Percentiles rank a stretch among this genome's conserved stretches.
Conservation (phyloP, 2,329 filamentous ascomycete genomes). For the Emergomyces africanus region DNA sequence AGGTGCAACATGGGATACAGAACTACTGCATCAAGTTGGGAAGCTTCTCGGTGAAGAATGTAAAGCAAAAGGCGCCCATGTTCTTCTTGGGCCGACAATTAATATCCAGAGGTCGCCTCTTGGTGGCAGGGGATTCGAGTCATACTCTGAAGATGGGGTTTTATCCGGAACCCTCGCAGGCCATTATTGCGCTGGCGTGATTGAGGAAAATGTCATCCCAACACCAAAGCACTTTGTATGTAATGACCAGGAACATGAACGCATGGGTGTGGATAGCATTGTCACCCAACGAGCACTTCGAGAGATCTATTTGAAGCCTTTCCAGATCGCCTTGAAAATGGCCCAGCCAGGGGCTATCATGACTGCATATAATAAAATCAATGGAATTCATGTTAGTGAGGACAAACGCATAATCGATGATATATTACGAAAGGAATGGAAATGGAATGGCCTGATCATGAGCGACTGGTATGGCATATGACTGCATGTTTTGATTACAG, state of each 20-base stretch:
- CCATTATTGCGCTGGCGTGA: constrained; percentile 58
- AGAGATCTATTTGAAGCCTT: constrained; percentile 52
- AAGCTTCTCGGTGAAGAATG: constrained; percentile 58
- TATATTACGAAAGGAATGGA: constrained; percentile 35
- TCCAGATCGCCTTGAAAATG: constrained; percentile 47
- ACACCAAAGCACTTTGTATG: constrained; percentile 56
- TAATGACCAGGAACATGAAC: constrained; percentile 36
- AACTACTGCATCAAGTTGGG: constrained; percentile 56
- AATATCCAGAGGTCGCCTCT: constrained; percentile 73
- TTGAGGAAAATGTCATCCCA: constrained; percentile 60
- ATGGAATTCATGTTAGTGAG: constrained; percentile 37
- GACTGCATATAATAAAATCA: constrained; percentile 47
- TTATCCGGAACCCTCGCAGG: constrained; percentile 62
- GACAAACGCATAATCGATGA: constrained; percentile 29
- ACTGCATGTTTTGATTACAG: not conserved
- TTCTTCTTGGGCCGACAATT: constrained; percentile 64
- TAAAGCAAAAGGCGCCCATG: constrained; percentile 59
- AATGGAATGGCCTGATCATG: constrained; percentile 35
- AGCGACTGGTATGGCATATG: constrained; percentile 29
- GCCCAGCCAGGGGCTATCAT: constrained; percentile 44
- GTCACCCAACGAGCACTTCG: constrained; percentile 42
- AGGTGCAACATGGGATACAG: constrained; percentile 65
- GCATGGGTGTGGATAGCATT: constrained; percentile 31
- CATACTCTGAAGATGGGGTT: constrained; percentile 70
- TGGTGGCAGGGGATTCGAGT: constrained; percentile 78